These are phyloP conservation scores for Acanthamoeba lenticulata DNA, from an alignment of 208 protist genomes.

Conservation along the genomic window DNA sequence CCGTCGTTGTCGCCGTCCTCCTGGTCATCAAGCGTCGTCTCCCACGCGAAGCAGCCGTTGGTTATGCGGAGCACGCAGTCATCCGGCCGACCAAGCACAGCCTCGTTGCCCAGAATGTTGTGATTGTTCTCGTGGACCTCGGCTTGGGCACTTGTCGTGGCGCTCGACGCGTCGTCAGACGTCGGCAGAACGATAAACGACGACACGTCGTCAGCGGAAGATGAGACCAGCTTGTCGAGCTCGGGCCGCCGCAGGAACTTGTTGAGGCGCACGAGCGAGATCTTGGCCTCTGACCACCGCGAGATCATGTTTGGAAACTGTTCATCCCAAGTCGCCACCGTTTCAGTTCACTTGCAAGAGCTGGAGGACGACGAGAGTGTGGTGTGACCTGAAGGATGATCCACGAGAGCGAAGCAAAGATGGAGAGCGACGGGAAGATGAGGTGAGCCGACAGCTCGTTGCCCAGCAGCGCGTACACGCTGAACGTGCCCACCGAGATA, in stretches of 20 bases:
- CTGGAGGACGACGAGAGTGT: background rate
- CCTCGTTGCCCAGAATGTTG: no score
- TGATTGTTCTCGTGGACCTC: no score
- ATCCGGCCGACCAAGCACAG: background rate
- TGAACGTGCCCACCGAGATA: background rate
- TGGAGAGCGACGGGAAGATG: background rate
- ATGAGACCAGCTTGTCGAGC: background rate
- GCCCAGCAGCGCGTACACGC: background rate
- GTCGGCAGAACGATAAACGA: background rate
- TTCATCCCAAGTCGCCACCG: no score
- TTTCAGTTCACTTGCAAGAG: no score
- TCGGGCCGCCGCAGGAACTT: constrained; percentile 57
- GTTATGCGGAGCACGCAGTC: background rate
- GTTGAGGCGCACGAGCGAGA: constrained; percentile 73
- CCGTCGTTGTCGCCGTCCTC: no score
- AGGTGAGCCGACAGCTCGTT: background rate
- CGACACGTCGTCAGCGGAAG: background rate
- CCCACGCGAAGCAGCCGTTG: background rate
- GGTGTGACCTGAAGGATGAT: background rate
- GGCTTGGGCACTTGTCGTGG: no score
- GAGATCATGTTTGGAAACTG: constrained; percentile 70
- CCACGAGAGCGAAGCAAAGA: background rate
- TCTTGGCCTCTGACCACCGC: constrained; percentile 55
- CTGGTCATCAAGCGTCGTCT: background rate
- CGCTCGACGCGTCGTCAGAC: background rate